These are phyloP conservation scores for Graphium sp. DNA, from an alignment of 2,329 filamentous ascomycete species.

Conservation along the genomic window DNA sequence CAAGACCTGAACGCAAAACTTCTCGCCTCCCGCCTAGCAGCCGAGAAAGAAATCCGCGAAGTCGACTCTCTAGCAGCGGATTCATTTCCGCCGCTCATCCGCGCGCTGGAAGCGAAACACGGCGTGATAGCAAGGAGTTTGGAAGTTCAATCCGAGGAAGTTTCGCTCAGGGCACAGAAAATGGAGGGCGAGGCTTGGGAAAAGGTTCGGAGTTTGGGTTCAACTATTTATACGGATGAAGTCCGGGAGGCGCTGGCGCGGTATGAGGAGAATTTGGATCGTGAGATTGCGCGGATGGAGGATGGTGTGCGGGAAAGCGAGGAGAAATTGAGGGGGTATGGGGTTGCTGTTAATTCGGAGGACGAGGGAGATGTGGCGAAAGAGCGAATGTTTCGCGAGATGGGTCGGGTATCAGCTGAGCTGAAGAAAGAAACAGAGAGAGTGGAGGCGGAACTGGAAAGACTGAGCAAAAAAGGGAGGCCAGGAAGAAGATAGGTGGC, in stretches of 20 bases:
- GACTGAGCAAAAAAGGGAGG: too few relatives aligned
- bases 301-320: constrained; percentile 23
- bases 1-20: constrained; percentile 15
- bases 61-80: constrained; percentile 12
- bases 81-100: constrained; percentile 24
- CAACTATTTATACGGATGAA: constrained; percentile 27
- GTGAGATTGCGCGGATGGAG: constrained; percentile 25
- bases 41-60: constrained; percentile 9
- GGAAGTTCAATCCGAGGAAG: constrained; percentile 29
- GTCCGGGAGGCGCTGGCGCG: constrained; percentile 22
- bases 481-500: too few relatives aligned
- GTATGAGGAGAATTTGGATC: constrained; percentile 30
- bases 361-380: constrained; percentile 18
- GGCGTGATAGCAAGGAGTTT: constrained; percentile 30
- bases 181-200: constrained; percentile 19
- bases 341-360: constrained; percentile 24
- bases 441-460: constrained; percentile 26
- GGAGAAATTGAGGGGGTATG: constrained; percentile 30
- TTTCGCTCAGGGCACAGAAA: constrained; percentile 23
- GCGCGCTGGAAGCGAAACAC: constrained; percentile 36
- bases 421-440: constrained; percentile 32
- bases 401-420: constrained; percentile 31
- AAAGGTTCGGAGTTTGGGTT: constrained; percentile 16
- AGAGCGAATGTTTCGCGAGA: constrained; percentile 33
- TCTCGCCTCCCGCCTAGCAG: constrained; percentile 18